phyloP scores from a whole-genome alignment of 2,329 filamentous ascomycete species.

The Sarocladium oryzae region DNA sequence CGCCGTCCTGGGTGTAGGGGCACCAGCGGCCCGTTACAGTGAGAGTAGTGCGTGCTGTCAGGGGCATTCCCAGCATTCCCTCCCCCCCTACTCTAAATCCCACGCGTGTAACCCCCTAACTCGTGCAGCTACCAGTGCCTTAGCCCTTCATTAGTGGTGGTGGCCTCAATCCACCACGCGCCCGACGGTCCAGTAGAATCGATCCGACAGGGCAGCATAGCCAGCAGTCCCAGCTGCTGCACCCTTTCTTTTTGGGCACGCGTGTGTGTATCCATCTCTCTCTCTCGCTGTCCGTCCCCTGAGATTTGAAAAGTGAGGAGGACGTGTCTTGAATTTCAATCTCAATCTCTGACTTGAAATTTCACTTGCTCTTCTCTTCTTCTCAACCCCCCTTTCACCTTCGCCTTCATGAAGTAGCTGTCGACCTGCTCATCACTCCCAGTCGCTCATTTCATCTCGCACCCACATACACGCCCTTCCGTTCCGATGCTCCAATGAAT shows the following conservation, averaged over 20 bases:
- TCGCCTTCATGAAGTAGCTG: background rate
- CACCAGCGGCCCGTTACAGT: background rate
- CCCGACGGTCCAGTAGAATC: background rate
- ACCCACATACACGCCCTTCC: background rate
- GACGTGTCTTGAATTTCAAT: conserved; percentile 6
- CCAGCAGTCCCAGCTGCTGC: background rate
- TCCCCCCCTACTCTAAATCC: background rate
- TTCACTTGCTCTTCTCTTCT: background rate
- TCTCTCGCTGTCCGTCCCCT: background rate
- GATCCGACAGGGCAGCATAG: background rate
- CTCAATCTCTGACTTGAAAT: background rate
- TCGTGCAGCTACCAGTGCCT: background rate
- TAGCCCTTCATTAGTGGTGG: too few relatives aligned
- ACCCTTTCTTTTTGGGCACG: background rate
- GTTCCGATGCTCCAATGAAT: conserved; percentile 7
- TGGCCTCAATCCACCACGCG: background rate
- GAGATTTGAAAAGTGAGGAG: conserved; percentile 4
- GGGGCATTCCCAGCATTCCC: background rate
- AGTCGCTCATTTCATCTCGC: conserved; percentile 4
- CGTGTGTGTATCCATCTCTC: background rate
- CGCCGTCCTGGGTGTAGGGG: background rate
- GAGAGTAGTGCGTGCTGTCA: background rate
- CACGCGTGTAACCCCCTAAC: background rate
- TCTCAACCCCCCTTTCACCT: background rate
- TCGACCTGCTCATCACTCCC: too few relatives aligned